phyloP scores from a whole-genome alignment of 257 asterid genomes.

The Rauvolfia tetraphylla region DNA sequence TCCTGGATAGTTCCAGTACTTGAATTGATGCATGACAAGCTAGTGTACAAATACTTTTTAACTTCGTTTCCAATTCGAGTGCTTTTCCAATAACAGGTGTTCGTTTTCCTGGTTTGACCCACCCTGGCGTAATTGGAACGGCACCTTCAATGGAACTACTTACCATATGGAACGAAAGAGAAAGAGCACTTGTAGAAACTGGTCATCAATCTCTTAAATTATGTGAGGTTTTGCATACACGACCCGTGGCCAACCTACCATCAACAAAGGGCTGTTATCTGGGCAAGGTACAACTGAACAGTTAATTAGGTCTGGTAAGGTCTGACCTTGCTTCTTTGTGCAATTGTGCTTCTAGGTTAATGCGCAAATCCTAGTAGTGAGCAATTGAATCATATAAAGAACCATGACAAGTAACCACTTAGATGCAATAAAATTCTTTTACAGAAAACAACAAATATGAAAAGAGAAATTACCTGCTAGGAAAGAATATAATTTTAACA shows the following conservation, averaged over 20 bases:
- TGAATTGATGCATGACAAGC: neutral
- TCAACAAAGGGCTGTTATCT: slow-evolving; percentile 76
- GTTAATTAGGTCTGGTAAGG: neutral
- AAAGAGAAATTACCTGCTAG: neutral
- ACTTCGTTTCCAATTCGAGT: slow-evolving; percentile 1
- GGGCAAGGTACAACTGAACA: slow-evolving; percentile 63
- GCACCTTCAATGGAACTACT: slow-evolving; percentile 88
- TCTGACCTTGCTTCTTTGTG: too few species aligned
- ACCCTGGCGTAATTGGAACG: slow-evolving; percentile 93
- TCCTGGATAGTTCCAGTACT: neutral
- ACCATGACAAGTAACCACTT: neutral
- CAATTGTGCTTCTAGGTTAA: neutral
- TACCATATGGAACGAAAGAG: slow-evolving; percentile 80
- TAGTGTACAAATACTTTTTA: neutral
- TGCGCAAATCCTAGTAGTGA: neutral
- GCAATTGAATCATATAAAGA: neutral
- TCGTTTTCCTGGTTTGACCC: slow-evolving; percentile 85
- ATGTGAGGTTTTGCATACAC: slow-evolving; percentile 83
- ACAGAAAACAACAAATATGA: neutral
- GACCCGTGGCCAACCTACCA: slow-evolving; percentile 86
- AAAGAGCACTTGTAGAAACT: slow-evolving; percentile 59
- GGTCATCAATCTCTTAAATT: slow-evolving; percentile 60
- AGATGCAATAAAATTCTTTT: too few species aligned
- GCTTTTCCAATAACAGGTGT: slow-evolving; percentile 44
- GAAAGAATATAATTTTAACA: neutral